Conservation (phyloP, 768 basidiomycete genomes). For the Boletales sp. region DNA sequence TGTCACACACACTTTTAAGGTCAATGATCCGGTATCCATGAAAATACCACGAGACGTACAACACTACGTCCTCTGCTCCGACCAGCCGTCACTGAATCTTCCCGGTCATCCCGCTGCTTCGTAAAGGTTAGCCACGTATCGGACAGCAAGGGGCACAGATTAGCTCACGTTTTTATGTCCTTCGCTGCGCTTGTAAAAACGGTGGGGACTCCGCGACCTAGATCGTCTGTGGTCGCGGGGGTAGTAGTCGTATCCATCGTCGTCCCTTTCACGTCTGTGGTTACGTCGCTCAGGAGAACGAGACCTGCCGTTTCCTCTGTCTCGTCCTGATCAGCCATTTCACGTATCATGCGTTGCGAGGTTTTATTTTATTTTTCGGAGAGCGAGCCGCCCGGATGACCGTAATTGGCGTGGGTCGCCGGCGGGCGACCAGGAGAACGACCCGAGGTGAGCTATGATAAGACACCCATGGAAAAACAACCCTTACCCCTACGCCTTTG, state of each 20-base stretch:
- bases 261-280: conserved; percentile 8
- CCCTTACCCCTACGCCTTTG: conserved; percentile 25
- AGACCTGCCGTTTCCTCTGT: conserved; percentile 21
- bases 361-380: conserved; percentile 2
- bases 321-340: conserved; percentile 12
- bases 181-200: conserved; percentile 1
- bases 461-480: background rate
- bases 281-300: conserved; percentile 19
- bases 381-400: conserved; percentile 17
- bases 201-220: conserved; percentile 19
- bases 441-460: conserved; percentile 20
- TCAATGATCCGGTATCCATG: conserved; percentile 10
- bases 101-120: conserved; percentile 12
- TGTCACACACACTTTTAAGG: conserved; percentile 23
- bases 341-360: background rate
- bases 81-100: conserved; percentile 1
- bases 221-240: conserved; percentile 15
- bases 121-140: background rate
- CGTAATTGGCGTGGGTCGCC: conserved; percentile 1
- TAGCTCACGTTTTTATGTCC: conserved; percentile 5
- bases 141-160: background rate
- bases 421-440: conserved; percentile 25
- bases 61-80: conserved; percentile 23
- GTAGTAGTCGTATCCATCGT: conserved; percentile 2
- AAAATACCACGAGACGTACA: conserved; percentile 19